phyloP scores from a whole-genome alignment of 2,329 filamentous ascomycete species.

The Emmonsiellopsis sp. region DNA sequence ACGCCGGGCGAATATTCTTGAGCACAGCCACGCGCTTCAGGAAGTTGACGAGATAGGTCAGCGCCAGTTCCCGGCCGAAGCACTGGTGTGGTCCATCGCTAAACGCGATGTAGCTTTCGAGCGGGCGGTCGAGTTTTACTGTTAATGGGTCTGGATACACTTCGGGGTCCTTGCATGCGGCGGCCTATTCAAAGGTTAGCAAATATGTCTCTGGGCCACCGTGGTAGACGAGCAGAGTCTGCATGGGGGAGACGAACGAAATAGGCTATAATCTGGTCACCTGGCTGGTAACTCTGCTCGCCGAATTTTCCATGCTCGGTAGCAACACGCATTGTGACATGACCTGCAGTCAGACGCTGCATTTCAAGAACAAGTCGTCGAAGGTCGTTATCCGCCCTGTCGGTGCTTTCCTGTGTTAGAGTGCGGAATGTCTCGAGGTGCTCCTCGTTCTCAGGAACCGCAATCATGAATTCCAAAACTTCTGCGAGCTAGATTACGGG shows the following conservation, averaged over 20 bases:
- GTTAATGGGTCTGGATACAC: conserved; percentile 28
- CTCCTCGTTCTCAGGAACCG: conserved; percentile 26
- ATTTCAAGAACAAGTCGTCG: conserved; percentile 15
- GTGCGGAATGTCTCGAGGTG: conserved; percentile 37
- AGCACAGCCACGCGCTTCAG: conserved; percentile 36
- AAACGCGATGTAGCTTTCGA: conserved; percentile 32
- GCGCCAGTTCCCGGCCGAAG: conserved; percentile 32
- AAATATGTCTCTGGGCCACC: too few species aligned
- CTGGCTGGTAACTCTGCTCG: conserved; percentile 31
- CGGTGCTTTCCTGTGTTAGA: conserved; percentile 26
- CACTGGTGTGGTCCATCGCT: conserved; percentile 42
- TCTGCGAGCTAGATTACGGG: conserved; percentile 31
- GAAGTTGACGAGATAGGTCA: conserved; percentile 32
- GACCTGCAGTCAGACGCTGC: conserved; percentile 15
- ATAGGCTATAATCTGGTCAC: conserved; percentile 30
- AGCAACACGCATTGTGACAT: conserved; percentile 33
- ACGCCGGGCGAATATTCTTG: conserved; percentile 36
- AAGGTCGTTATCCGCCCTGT: conserved; percentile 15
- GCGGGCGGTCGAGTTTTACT: conserved; percentile 37
- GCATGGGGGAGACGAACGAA: conserved; percentile 12
- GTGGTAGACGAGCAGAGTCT: background rate
- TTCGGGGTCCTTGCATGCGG: conserved; percentile 27
- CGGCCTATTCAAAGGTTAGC: conserved; percentile 11
- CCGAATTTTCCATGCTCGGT: conserved; percentile 28
- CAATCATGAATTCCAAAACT: conserved; percentile 35